Percentiles rank a stretch among this genome's conserved stretches.
Conservation (phyloP, 108 stramenopile species). For the Cyclotella baltica region DNA sequence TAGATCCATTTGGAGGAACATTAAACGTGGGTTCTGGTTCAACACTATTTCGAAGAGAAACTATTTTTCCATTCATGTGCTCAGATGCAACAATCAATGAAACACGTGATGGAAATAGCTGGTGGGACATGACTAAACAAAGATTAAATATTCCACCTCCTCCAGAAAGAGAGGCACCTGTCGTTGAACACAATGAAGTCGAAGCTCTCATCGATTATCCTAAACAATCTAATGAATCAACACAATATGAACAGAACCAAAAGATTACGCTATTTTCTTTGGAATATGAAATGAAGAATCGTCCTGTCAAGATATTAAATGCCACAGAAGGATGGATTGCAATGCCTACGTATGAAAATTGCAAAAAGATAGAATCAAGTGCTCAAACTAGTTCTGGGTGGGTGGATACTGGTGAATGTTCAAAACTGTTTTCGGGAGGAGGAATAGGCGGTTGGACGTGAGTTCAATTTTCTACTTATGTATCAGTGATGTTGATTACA, state of each 20-base stretch:
- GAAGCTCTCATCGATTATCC: constrained; percentile 26
- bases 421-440: constrained; percentile 31
- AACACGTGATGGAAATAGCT: constrained; percentile 12
- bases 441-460: constrained; percentile 58
- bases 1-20: constrained; percentile 38
- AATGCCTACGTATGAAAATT: constrained; percentile 47
- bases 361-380: not conserved
- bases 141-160: constrained; percentile 25
- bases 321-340: constrained; percentile 71
- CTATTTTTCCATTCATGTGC: constrained; percentile 56
- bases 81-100: not conserved
- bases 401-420: constrained; percentile 24
- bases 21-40: constrained; percentile 77
- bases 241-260: constrained; percentile 1
- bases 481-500: not conserved
- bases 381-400: not conserved
- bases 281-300: constrained; percentile 70
- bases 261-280: constrained; percentile 55
- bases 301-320: constrained; percentile 74
- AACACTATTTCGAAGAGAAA: constrained; percentile 67
- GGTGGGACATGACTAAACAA: constrained; percentile 51
- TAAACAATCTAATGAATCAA: constrained; percentile 1
- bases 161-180: constrained; percentile 24
- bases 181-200: constrained; percentile 25
- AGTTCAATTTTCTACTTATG: constrained; percentile 7